These are phyloP conservation scores for Stephanodiscus minutulus DNA, from an alignment of 108 stramenopile genomes.

Conservation along the genomic window DNA sequence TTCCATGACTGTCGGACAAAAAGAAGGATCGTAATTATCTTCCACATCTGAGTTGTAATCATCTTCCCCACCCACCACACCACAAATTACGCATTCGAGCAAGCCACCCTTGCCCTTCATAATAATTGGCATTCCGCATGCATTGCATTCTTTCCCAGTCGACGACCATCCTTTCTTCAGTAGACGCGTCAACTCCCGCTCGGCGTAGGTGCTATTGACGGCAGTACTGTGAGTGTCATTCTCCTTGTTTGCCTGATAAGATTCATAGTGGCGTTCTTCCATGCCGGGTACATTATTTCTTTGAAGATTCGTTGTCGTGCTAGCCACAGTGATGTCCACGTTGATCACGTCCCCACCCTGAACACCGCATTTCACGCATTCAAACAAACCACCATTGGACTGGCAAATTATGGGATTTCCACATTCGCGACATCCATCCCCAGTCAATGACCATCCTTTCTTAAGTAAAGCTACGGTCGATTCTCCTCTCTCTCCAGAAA, in stretches of 20 bases:
- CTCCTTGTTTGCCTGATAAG: background rate
- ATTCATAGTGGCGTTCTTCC: background rate
- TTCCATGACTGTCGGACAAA: background rate
- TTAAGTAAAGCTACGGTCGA: constrained; percentile 7
- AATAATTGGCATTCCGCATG: constrained; percentile 38
- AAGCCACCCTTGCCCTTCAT: background rate
- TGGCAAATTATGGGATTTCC: constrained; percentile 25
- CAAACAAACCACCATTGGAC: constrained; percentile 5
- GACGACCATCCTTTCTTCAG: constrained; percentile 35
- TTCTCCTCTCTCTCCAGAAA: no score
- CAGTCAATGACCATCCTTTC: constrained; percentile 27
- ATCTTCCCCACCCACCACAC: constrained; percentile 15
- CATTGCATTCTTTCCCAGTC: constrained; percentile 17
- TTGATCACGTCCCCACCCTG: constrained; percentile 1
- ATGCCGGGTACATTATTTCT: background rate
- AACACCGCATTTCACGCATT: constrained; percentile 34
- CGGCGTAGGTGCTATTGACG: constrained; percentile 37
- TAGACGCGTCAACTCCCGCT: constrained; percentile 29
- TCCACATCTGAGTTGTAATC: background rate
- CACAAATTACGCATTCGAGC: constrained; percentile 36
- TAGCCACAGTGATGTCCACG: background rate
- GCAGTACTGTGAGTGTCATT: constrained; percentile 6
- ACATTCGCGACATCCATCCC: constrained; percentile 17
- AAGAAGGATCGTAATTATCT: background rate
- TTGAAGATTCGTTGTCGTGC: background rate